A percentile compares a stretch with the other conserved stretches of the same genome.
These are phyloP conservation scores for Phaeomoniella chlamydospora DNA, from an alignment of 2,329 filamentous ascomycete species.

Conservation along the genomic window DNA sequence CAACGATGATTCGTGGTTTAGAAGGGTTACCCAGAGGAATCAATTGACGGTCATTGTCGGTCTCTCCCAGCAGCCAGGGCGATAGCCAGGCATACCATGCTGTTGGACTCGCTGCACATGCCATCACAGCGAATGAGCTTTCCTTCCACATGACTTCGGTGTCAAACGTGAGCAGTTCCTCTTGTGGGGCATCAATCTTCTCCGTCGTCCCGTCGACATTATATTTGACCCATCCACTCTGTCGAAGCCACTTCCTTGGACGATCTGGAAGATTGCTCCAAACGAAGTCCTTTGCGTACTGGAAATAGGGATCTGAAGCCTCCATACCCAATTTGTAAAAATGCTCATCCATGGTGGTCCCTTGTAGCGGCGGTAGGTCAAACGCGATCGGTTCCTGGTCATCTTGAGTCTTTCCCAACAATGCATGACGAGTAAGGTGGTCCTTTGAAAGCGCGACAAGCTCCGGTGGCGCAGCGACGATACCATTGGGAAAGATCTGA, in stretches of 20 bases:
- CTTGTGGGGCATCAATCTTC: slow-evolving; percentile 60
- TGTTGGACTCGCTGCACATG: slow-evolving; percentile 75
- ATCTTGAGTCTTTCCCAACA: slow-evolving; percentile 83
- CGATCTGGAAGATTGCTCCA: slow-evolving; percentile 40
- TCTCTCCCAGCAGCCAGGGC: slow-evolving; percentile 81
- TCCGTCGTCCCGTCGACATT: slow-evolving; percentile 58
- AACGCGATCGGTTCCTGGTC: slow-evolving; percentile 63
- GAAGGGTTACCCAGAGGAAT: slow-evolving; percentile 72
- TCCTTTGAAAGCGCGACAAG: slow-evolving; percentile 69
- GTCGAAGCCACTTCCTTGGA: slow-evolving; percentile 59
- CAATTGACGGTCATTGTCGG: slow-evolving; percentile 60
- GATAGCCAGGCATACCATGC: slow-evolving; percentile 98
- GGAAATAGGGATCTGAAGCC: slow-evolving; percentile 71
- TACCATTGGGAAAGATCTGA: slow-evolving; percentile 58
- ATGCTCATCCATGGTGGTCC: slow-evolving; percentile 77
- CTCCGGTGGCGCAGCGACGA: slow-evolving; percentile 37
- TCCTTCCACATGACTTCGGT: slow-evolving; percentile 95
- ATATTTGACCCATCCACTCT: slow-evolving; percentile 94
- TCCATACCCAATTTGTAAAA: slow-evolving; percentile 81
- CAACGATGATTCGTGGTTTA: slow-evolving; percentile 64
- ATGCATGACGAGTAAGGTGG: slow-evolving; percentile 71
- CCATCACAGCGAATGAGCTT: slow-evolving; percentile 88
- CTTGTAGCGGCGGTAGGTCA: slow-evolving; percentile 67
- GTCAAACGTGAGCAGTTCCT: slow-evolving; percentile 78
- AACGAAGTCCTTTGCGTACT: slow-evolving; percentile 60